Evolutionary conservation across 116 monocot genomes (phyloP).

Genomic region (Iris pallida): DNA sequence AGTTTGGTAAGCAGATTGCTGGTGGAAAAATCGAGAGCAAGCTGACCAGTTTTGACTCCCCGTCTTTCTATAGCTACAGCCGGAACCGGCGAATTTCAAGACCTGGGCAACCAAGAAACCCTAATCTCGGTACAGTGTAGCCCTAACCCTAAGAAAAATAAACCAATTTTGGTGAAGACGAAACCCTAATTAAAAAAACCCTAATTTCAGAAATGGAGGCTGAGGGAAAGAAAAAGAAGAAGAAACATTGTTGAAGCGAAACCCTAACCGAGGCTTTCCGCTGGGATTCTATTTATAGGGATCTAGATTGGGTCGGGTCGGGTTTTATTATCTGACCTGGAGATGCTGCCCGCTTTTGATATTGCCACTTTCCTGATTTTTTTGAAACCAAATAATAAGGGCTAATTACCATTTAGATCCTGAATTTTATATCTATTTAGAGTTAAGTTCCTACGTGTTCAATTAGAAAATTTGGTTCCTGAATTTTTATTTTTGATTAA

Average conservation of each 20-base stretch:
- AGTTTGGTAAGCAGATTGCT: constrained; percentile 11
- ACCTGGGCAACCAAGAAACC: constrained; percentile 2
- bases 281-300: background rate
- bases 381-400: no score
- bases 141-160: background rate
- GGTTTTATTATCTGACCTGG: no score
- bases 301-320: no score
- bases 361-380: no score
- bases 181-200: no score
- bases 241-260: background rate
- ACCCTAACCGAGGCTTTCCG: background rate
- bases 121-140: constrained; percentile 15
- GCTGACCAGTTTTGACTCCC: constrained; percentile 9
- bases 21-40: background rate
- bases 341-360: no score
- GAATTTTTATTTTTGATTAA: no score
- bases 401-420: no score
- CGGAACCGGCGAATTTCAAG: constrained; percentile 8
- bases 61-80: constrained; percentile 1
- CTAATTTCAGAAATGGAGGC: background rate
- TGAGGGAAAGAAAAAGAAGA: background rate
- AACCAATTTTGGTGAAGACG: no score
- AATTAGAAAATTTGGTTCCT: no score
- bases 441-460: no score
- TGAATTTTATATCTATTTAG: no score